Base-by-base conservation (phyloP, 2,329 filamentous ascomycete species). In the Sarocladium oryzae region DNA sequence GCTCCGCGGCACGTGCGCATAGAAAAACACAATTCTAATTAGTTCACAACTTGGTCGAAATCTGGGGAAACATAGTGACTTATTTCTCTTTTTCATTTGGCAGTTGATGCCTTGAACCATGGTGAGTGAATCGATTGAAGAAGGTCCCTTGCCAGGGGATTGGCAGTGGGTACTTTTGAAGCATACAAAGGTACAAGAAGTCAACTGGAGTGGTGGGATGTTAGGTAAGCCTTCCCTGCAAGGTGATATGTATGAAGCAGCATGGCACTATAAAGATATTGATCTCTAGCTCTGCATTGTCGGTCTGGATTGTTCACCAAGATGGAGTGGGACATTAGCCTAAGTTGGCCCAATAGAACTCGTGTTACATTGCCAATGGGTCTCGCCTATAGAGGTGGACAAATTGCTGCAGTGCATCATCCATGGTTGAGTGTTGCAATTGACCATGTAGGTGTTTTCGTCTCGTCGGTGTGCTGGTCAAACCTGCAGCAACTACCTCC, bases 141-240 rank as follows among this genome's bases (percentile, higher is more conserved):
- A 23, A 37, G 35, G 20, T 4, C 18, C 37, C 16, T 9, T 23
- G 15, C 24, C 24, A 10, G 6, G 26, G 16, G 16, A 24, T 33
- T 48, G 43, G 26, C 43, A 48, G 26, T 48, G 26, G 43, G 43
- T n/a, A 48, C 43, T 48, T 48, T 23, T 48, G 28, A 32, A 24
- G 24, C 16, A 48, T 11, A 33, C 9, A 48, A 48, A 48, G 16
- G n/a, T 13, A 48, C 28, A 33, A 21, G 16, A 9, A 15, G 43
- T 9, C 43, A 7, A 43, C 11, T 11, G 26, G 26, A 48, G 43
- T 18, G 43, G 26, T 33, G 43, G 28, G 43, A 33, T 23, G 26
- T 48, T 48, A 48, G 43, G 43, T 48, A 48, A 48, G 43, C 43
- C 28, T 26, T 28, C 40, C 43, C 43, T 48, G 43, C 43, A 48